Evolutionary conservation across 306 rosid species (phyloP), one percentile per base, ranked within the genome.

Genomic region (Benincasa hispida): DNA sequence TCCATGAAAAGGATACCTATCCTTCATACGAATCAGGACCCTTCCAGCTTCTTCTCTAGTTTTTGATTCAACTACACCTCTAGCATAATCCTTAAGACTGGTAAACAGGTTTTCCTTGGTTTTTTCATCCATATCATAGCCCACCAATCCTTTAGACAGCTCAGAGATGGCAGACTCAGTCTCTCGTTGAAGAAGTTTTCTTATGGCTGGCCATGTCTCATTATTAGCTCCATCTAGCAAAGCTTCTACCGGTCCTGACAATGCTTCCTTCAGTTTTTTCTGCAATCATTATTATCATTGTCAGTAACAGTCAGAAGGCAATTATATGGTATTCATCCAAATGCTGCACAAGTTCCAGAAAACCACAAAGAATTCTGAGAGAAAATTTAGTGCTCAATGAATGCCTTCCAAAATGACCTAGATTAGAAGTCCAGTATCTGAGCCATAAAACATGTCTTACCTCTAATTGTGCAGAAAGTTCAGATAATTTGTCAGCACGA

Each of bases 1-100:
- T 48, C 58, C 15, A 47, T 25, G 58, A 51, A 30, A 35, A 50
- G 45, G 81, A 75, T 77, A 92, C 99, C 98, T 88, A 76, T 95
- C 99, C 88, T 95, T 95, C 99, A 95, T 95, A 53, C 87, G 92
- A 76, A 80, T 90, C 84, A 95, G 83, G 63, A 89, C 93, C 84
- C 98, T 90, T 84, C 90, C 99, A 59, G 98, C 97, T 87, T 92
- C 99, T 83, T 95, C 99, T 86, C 79, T 92, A 54, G 99, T 87
- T 89, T 90, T 92, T 66, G 87, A 88, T 84, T 92, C 98, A 53
- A 92, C 92, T 55, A 92, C 77, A 55, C 90, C 91, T 79, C 86
- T 92, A 34, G 98, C 97, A 85, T 84, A 84, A 57, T 81, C 83
- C 86, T 84, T 78, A 59, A 92, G 80, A 84, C 69, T 82, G n/a